phyloP scores from a whole-genome alignment of 2,329 filamentous ascomycete species.

The Colletotrichum gloeosporioides region DNA sequence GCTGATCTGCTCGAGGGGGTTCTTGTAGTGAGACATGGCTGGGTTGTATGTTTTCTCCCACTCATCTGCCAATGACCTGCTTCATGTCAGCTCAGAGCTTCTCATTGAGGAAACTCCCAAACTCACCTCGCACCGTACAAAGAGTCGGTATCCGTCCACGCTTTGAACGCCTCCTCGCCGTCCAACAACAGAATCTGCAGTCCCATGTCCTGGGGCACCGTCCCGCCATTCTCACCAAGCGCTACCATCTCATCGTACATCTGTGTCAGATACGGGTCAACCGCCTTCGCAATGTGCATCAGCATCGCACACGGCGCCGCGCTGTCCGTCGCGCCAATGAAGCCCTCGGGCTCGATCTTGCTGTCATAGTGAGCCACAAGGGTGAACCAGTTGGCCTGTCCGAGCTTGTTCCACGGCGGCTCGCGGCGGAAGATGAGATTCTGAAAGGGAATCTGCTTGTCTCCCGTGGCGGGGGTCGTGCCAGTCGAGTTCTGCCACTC shows the following conservation, averaged over 20 bases:
- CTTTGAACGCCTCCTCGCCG: constrained; percentile 80
- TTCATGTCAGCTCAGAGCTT: background rate
- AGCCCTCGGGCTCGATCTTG: constrained; percentile 73
- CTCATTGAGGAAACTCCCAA: background rate
- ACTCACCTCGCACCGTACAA: constrained; percentile 75
- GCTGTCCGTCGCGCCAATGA: constrained; percentile 85
- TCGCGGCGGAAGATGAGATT: constrained; percentile 81
- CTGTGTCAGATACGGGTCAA: constrained; percentile 74
- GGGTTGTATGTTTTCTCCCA: constrained; percentile 74
- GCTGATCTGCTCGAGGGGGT: constrained; percentile 73
- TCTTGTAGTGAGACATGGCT: constrained; percentile 72
- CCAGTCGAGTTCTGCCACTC: constrained; percentile 78
- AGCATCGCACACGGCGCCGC: constrained; percentile 86
- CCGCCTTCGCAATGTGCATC: constrained; percentile 74
- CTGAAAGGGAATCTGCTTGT: constrained; percentile 71
- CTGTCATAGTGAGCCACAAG: constrained; percentile 87
- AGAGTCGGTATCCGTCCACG: constrained; percentile 76
- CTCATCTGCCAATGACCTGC: constrained; percentile 68
- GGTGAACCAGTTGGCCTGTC: constrained; percentile 75
- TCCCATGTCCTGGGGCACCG: constrained; percentile 71
- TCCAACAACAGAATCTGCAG: constrained; percentile 83
- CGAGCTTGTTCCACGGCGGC: constrained; percentile 74
- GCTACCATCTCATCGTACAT: constrained; percentile 76
- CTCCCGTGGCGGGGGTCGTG: constrained; percentile 69
- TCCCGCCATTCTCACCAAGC: constrained; percentile 52